Evolutionary conservation across 2,329 filamentous ascomycete genomes (phyloP), one percentile per base, ranked within the genome.

Genomic region (Beauveria scarabaeidicola): DNA sequence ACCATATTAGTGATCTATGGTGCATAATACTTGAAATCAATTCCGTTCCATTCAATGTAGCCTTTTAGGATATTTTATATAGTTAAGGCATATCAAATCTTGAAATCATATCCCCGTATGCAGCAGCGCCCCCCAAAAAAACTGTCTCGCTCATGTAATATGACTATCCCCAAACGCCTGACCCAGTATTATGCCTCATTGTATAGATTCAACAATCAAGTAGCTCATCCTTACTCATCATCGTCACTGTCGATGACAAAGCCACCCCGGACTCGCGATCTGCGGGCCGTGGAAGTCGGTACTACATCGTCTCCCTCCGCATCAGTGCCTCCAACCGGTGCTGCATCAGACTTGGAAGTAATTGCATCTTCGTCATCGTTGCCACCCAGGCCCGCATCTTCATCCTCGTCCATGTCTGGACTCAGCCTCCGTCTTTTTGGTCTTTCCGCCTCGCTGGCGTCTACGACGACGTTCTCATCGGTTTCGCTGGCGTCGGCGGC

Each of bases 201-300:
- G 10, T 32, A 11, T 32, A 32, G 29, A 32, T 32, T 32, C 10
- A 5, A 32, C 29, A 36, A 38, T 11, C 5, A 15, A 15, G n/a
- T 3, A 25, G 25, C 13, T 10, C 10, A 11, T 44, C 44, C 59
- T 60, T 67, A 70, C 57, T 82, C 79, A 63, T 83, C 81, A 52
- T 86, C 83, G 67, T 83, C 83, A 62, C 82, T 84, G 65, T 85
- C 82, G 40, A 83, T 66, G 50, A 85, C 69, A 62, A 86, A 85
- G 0, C 82, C 82, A 19, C 78, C 77, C 56, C 76, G 76, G 3
- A 77, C 73, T 62, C 79, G 74, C 1, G 74, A 72, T 60, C 79
- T 74, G 64, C 75, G 74, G 8, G 72, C 59, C 64, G 64, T 72
- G 0, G 70, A 65, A 2, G 71, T 63, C 23, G 72, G 71, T 1